These are phyloP conservation scores for Phoma sp. DNA, from an alignment of 2,329 filamentous ascomycete species.

Conservation along the genomic window DNA sequence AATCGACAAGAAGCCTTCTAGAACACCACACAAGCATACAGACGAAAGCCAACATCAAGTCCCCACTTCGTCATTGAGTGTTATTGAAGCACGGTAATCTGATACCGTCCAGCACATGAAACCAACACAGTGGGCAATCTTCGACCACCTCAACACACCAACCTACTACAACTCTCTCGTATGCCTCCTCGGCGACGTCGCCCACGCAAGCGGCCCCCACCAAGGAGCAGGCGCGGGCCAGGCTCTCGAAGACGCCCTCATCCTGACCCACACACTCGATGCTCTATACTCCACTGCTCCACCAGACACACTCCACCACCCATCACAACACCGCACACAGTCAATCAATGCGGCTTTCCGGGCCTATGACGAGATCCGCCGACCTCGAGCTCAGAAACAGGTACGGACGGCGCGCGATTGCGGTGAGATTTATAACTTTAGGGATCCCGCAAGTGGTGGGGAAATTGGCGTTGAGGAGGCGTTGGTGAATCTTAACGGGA, in stretches of 20 bases:
- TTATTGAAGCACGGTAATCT: not conserved
- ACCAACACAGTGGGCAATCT: conserved; percentile 28
- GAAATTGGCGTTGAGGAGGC: conserved; percentile 12
- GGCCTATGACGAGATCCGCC: conserved; percentile 27
- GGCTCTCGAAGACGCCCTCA: conserved; percentile 34
- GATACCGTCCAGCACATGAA: conserved; percentile 9
- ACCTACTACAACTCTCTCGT: conserved; percentile 26
- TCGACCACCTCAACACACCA: conserved; percentile 26
- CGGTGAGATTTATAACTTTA: conserved; percentile 23
- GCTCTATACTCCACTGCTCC: not conserved
- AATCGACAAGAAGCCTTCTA: no score
- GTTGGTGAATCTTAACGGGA: conserved; percentile 12
- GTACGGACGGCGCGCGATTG: conserved; percentile 21
- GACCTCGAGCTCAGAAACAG: conserved; percentile 28
- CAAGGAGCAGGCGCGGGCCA: conserved; percentile 34
- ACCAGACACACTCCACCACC: not conserved
- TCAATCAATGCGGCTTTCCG: conserved; percentile 20
- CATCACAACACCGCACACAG: not conserved
- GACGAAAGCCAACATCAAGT: no score
- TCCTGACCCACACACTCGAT: conserved; percentile 25
- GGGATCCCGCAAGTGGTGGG: not conserved
- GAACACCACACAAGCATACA: no score
- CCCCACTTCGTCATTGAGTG: no score
- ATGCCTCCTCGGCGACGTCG: conserved; percentile 32
- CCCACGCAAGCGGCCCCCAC: conserved; percentile 29